Evolutionary conservation across 345 rosid genomes (phyloP).

Genomic region (Litchi chinensis): DNA sequence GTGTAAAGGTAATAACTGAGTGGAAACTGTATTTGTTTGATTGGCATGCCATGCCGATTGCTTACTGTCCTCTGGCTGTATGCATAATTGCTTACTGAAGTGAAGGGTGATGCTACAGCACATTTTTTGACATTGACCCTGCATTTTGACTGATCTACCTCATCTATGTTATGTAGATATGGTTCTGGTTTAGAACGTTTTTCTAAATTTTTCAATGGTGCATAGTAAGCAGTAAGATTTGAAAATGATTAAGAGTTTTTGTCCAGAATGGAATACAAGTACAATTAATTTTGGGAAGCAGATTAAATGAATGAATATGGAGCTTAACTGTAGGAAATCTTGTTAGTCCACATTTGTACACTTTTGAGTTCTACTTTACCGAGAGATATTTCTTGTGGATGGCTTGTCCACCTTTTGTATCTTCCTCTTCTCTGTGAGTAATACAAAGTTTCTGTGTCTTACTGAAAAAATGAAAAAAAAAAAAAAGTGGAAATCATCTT

Average conservation of each 20-base stretch:
- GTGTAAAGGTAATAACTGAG: conserved; percentile 53
- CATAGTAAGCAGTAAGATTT: neutral
- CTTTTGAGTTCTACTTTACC: neutral
- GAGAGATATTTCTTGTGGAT: neutral
- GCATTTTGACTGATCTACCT: neutral
- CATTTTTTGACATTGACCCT: neutral
- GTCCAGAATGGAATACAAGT: neutral
- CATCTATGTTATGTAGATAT: neutral
- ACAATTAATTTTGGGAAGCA: neutral
- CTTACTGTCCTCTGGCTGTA: neutral
- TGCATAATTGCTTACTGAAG: neutral
- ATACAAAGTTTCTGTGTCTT: neutral
- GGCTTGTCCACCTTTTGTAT: neutral
- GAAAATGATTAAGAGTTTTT: neutral
- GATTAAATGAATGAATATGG: neutral
- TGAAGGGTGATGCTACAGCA: neutral
- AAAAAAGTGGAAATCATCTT: neutral
- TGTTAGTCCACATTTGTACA: neutral
- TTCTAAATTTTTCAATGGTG: neutral
- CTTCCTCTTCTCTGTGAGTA: neutral
- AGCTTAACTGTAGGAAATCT: neutral
- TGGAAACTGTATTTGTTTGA: neutral
- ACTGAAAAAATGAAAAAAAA: neutral
- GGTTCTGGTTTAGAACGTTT: neutral
- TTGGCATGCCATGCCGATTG: neutral